phyloP scores from a whole-genome alignment of 2,329 filamentous ascomycete species.

The Fusarium mangiferae region DNA sequence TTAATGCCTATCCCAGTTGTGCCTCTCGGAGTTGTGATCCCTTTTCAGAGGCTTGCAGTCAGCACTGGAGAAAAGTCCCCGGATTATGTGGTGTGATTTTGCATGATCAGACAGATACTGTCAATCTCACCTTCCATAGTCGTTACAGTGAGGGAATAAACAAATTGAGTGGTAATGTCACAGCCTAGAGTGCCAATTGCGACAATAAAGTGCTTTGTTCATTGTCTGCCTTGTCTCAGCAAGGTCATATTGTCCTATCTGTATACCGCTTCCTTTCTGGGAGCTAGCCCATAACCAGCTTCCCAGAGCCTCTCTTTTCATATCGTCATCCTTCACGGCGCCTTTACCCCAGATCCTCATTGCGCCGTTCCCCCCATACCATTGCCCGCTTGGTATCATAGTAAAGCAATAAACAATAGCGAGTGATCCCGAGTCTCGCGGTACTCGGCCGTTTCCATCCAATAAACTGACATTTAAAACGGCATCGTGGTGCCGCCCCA shows the following conservation, averaged over 20 bases:
- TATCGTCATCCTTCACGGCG: slow-evolving; percentile 24
- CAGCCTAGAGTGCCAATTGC: neutral
- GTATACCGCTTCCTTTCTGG: slow-evolving; percentile 22
- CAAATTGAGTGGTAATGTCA: neutral
- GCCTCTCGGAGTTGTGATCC: slow-evolving; percentile 28
- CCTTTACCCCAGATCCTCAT: slow-evolving; percentile 30
- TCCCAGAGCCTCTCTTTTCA: slow-evolving; percentile 44
- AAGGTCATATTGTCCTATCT: slow-evolving; percentile 22
- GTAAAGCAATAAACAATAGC: slow-evolving; percentile 34
- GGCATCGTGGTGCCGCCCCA: slow-evolving; percentile 25
- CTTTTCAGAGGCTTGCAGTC: slow-evolving; percentile 19
- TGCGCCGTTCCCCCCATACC: slow-evolving; percentile 37
- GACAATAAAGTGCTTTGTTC: neutral
- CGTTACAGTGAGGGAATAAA: neutral
- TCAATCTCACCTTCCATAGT: neutral
- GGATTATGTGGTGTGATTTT: slow-evolving; percentile 2
- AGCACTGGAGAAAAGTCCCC: slow-evolving; percentile 2
- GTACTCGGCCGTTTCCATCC: slow-evolving; percentile 24
- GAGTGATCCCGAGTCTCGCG: slow-evolving; percentile 38
- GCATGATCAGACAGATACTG: neutral
- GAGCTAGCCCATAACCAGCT: slow-evolving; percentile 46
- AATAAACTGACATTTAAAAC: slow-evolving; percentile 27
- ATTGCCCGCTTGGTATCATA: slow-evolving; percentile 44
- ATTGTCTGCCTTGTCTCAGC: slow-evolving; percentile 16
- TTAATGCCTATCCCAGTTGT: slow-evolving; percentile 10